These are phyloP conservation scores for Groenewaldozyma sp. DNA, from an alignment of 1,139 yeast genomes.

Conservation along the genomic window DNA sequence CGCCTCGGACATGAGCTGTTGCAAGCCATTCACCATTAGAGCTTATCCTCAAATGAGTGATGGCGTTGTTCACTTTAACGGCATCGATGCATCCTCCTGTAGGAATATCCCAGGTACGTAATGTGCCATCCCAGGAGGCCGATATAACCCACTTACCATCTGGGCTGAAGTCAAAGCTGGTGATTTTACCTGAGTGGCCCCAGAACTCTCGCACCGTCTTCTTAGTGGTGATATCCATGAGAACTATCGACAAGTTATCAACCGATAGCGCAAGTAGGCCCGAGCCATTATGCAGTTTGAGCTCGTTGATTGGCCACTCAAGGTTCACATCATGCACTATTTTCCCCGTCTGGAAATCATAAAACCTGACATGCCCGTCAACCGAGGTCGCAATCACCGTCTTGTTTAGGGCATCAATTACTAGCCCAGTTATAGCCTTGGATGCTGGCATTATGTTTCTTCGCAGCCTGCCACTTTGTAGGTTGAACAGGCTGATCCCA, in stretches of 20 bases:
- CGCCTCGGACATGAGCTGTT: conserved; percentile 84
- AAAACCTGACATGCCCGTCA: conserved; percentile 84
- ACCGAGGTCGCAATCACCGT: conserved; percentile 80
- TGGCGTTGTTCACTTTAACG: conserved; percentile 64
- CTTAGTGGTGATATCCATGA: conserved; percentile 74
- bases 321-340: conserved; percentile 59
- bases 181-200: conserved; percentile 87
- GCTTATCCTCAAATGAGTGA: conserved; percentile 70
- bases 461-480: conserved; percentile 80
- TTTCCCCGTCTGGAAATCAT: conserved; percentile 68
- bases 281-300: conserved; percentile 72
- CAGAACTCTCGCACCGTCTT: conserved; percentile 76
- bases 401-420: conserved; percentile 82
- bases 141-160: conserved; percentile 95
- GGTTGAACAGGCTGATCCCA: conserved; percentile 77
- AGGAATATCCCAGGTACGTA: conserved; percentile 96
- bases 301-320: conserved; percentile 66
- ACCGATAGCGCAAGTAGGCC: conserved; percentile 79
- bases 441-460: conserved; percentile 59
- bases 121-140: conserved; percentile 73
- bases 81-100: conserved; percentile 98
- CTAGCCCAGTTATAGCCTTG: conserved; percentile 79
- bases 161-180: conserved; percentile 84
- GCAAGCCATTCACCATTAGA: conserved; percentile 90
- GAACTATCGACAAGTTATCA: conserved; percentile 78